phyloP scores from a whole-genome alignment of 1,284 basidiomycete species.

The Porogramme epimiltina region DNA sequence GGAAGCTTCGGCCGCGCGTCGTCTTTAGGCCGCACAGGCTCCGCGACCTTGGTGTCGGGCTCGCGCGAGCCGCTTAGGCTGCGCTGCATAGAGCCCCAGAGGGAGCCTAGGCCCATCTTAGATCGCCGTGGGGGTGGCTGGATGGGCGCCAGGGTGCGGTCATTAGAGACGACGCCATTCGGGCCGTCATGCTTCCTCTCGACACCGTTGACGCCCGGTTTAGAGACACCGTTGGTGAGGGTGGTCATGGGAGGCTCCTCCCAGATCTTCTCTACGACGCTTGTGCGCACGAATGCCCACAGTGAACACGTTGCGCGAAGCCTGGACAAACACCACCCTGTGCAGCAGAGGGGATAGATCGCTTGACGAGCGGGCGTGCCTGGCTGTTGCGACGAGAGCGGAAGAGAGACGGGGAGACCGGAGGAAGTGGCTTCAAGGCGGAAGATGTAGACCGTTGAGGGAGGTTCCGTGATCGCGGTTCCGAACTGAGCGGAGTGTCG shows the following conservation, averaged over 20 bases:
- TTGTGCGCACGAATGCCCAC: constrained; percentile 86
- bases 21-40: constrained; percentile 9
- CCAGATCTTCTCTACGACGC: constrained; percentile 85
- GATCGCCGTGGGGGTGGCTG: constrained; percentile 30
- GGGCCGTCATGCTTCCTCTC: constrained; percentile 20
- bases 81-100: constrained; percentile 37
- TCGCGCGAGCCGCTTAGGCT: constrained; percentile 29
- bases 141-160: constrained; percentile 26
- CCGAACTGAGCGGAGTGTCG: constrained; percentile 27
- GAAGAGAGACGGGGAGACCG: constrained; percentile 31
- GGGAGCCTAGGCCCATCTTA: constrained; percentile 33
- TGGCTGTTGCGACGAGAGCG: constrained; percentile 26
- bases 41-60: constrained; percentile 12
- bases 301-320: constrained; percentile 88
- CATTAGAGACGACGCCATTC: constrained; percentile 9
- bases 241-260: constrained; percentile 55
- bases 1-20: constrained; percentile 24
- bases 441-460: constrained; percentile 59
- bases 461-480: constrained; percentile 32
- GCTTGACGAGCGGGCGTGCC: constrained; percentile 23
- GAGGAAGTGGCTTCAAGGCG: constrained; percentile 43
- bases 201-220: constrained; percentile 16
- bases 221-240: constrained; percentile 21
- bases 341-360: constrained; percentile 72
- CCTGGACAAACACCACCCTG: constrained; percentile 78